Evolutionary conservation across 208 protist species (phyloP), one percentile per base, ranked within the genome.

Genomic region (Trypanosoma avium): DNA sequence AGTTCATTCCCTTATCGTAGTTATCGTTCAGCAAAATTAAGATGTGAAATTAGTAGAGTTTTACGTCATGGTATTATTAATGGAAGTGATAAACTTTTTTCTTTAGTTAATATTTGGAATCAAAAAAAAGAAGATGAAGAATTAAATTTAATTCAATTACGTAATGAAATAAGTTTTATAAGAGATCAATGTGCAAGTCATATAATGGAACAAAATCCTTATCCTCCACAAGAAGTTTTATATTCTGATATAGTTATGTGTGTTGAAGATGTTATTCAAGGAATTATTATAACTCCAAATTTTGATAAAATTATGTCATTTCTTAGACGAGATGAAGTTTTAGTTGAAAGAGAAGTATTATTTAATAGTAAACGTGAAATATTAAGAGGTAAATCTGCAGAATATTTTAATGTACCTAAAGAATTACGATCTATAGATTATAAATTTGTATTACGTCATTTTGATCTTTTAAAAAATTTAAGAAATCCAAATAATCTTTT

Each of bases 231-330:
- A 13, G 61, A 24, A 4, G 24, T 19, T 3, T 30, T 29, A 0
- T 36, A 49, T 24, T 29, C 50, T 2, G 38, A 46, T 6, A n/a
- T 67, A n/a, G 19, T 43, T 21, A 38, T 50, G 43, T 61, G 53
- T 38, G 48, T 70, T 21, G 64, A 70, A 29, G 45, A 59, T 52
- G 26, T 59, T 29, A n/a, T 73, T 9, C 67, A 73, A 29, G 27
- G 32, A 46, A 4, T 32, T 56, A 21, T 73, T 13, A 65, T 73
- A 33, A 54, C 36, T 32, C 43, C 45, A 27, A 61, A 63, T 40
- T 70, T 63, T 63, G 57, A 61, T 10, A 70, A 61, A n/a, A 61
- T 70, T 5, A 57, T 61, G 7, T 45, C 26, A 2, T 58, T 35
- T 8, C 64, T 70, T 40, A 46, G 54, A 26, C 4, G 22, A 22